These are phyloP conservation scores for Arthroderma sp. DNA, from an alignment of 2,329 filamentous ascomycete genomes.

Conservation along the genomic window DNA sequence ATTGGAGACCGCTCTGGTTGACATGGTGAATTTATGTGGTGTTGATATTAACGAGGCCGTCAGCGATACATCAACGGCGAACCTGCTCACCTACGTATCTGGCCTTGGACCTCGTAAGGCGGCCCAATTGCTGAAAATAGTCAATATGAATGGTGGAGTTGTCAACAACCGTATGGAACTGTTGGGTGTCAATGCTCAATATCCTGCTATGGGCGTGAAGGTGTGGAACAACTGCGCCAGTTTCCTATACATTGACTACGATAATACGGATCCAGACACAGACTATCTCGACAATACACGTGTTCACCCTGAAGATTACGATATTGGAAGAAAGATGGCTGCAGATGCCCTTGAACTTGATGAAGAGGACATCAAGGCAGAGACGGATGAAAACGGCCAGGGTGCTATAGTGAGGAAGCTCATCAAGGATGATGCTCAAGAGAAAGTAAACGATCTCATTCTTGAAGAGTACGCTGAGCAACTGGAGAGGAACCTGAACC, in stretches of 20 bases:
- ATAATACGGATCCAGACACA: slow-evolving; percentile 64
- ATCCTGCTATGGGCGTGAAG: slow-evolving; percentile 70
- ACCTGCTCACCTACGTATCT: slow-evolving; percentile 78
- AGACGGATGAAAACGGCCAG: slow-evolving; percentile 77
- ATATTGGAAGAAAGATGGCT: slow-evolving; percentile 95
- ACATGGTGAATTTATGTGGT: slow-evolving; percentile 94
- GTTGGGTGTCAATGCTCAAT: slow-evolving; percentile 71
- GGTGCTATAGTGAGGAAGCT: slow-evolving; percentile 87
- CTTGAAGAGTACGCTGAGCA: slow-evolving; percentile 96
- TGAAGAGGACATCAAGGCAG: slow-evolving; percentile 93
- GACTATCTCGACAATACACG: slow-evolving; percentile 94
- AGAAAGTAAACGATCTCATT: slow-evolving; percentile 90
- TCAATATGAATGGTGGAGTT: slow-evolving; percentile 78
- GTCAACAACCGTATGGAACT: slow-evolving; percentile 77
- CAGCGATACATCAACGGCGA: slow-evolving; percentile 65
- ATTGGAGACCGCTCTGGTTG: slow-evolving; percentile 92
- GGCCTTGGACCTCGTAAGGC: slow-evolving; percentile 89
- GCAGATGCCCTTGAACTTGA: slow-evolving; percentile 92
- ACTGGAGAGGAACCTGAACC: slow-evolving; percentile 80
- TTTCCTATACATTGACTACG: slow-evolving; percentile 82
- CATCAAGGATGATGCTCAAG: slow-evolving; percentile 86
- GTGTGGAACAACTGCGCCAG: slow-evolving; percentile 97
- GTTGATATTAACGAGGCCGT: slow-evolving; percentile 92
- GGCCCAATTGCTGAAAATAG: slow-evolving; percentile 69
- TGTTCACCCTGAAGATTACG: slow-evolving; percentile 96